phyloP scores from a whole-genome alignment of 176 grass and related monocot genomes.

The Triticum dicoccoides region DNA sequence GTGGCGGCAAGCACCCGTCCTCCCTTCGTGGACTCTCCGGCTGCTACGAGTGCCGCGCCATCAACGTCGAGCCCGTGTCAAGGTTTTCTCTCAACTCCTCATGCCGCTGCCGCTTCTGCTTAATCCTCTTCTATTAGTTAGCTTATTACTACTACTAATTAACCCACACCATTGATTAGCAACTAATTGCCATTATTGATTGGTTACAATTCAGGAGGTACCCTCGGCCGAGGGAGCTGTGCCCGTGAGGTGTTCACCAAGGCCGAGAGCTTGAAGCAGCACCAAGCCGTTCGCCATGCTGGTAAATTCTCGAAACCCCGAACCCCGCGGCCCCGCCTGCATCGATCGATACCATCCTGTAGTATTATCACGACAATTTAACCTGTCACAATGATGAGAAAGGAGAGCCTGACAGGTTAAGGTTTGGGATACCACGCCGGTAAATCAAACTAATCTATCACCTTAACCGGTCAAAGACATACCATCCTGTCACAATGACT shows the following conservation, averaged over 20 bases:
- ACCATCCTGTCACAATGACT: too few relatives aligned
- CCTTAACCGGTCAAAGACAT: too few relatives aligned
- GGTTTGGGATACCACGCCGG: too few relatives aligned
- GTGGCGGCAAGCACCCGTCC: slow-evolving; percentile 20
- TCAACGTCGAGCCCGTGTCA: slow-evolving; percentile 68
- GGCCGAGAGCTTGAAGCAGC: slow-evolving; percentile 71
- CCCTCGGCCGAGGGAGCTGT: slow-evolving; percentile 63
- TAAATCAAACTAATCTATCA: too few relatives aligned
- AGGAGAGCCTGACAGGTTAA: too few relatives aligned
- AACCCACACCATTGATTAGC: too few relatives aligned
- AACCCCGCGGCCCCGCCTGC: too few relatives aligned
- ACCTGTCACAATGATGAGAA: too few relatives aligned
- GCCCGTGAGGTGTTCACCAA: slow-evolving; percentile 82
- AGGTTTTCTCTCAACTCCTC: slow-evolving; percentile 24
- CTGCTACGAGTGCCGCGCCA: slow-evolving; percentile 78
- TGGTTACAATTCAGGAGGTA: slow-evolving; percentile 45
- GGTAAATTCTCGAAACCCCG: slow-evolving; percentile 22
- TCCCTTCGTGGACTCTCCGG: slow-evolving; percentile 55
- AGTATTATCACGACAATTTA: too few relatives aligned
- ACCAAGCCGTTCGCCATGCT: slow-evolving; percentile 80
- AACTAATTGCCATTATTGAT: background rate
- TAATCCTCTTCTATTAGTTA: background rate
- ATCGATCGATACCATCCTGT: too few relatives aligned
- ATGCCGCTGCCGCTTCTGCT: background rate
- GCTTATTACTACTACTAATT: background rate